A percentile compares a stretch with the other conserved stretches of the same genome.
Evolutionary conservation across 1,139 yeast species (phyloP).

Genomic region (Zygoascus sp.): DNA sequence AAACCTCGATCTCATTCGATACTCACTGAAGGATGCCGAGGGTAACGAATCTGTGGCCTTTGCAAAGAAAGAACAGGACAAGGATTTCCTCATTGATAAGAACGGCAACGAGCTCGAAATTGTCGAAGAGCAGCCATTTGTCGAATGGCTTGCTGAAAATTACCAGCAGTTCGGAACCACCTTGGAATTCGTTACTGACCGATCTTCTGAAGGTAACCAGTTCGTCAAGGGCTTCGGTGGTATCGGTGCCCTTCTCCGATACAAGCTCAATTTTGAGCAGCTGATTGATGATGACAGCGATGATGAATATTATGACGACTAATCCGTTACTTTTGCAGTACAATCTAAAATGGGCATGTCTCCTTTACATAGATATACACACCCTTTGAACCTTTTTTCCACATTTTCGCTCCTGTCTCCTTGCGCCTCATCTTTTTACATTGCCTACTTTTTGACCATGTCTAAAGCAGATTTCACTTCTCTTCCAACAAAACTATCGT

Average conservation of each 20-base stretch:
- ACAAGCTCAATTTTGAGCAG: constrained; percentile 95
- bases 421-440: too few relatives aligned
- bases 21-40: constrained; percentile 78
- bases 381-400: neutral
- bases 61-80: constrained; percentile 57
- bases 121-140: constrained; percentile 71
- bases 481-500: constrained; percentile 66
- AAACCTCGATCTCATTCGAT: constrained; percentile 79
- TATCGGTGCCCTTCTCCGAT: constrained; percentile 92
- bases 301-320: constrained; percentile 75
- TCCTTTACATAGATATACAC: neutral
- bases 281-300: constrained; percentile 85
- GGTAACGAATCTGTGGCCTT: constrained; percentile 68
- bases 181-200: constrained; percentile 92
- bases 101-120: constrained; percentile 90
- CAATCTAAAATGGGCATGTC: neutral
- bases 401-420: too few relatives aligned
- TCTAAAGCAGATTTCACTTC: constrained; percentile 66
- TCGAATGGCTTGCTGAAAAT: constrained; percentile 98
- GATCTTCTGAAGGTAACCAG: constrained; percentile 97
- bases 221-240: constrained; percentile 98
- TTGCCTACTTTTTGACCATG: constrained; percentile 43
- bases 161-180: constrained; percentile 92
- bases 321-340: neutral
- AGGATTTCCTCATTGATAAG: constrained; percentile 73